These are phyloP conservation scores for Pestalotiopsis sp. DNA, from an alignment of 2,329 filamentous ascomycete species.

Conservation along the genomic window DNA sequence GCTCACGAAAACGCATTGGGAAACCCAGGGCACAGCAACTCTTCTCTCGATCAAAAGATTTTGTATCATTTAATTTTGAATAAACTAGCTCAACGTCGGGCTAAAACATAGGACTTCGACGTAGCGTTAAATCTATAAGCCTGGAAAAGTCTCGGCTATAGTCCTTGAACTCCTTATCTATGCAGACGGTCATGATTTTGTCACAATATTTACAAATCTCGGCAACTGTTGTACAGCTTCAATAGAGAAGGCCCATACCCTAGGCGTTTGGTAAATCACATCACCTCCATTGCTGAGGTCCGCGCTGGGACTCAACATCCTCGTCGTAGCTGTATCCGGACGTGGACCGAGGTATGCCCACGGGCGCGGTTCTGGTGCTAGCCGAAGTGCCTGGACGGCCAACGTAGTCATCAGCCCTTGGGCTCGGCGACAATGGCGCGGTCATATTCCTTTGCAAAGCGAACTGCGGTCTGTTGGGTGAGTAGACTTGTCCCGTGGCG, in stretches of 20 bases:
- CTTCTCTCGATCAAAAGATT: neutral
- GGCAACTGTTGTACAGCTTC: neutral
- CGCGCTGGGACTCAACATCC: slow-evolving; percentile 35
- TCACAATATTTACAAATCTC: neutral
- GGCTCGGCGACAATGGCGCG: slow-evolving; percentile 38
- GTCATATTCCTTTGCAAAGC: slow-evolving; percentile 50
- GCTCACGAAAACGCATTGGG: no score
- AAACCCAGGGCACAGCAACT: no score
- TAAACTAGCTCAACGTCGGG: neutral
- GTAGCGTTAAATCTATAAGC: neutral
- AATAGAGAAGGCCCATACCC: neutral
- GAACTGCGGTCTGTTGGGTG: slow-evolving; percentile 34
- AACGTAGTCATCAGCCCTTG: slow-evolving; percentile 30
- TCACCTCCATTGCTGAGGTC: slow-evolving; percentile 17
- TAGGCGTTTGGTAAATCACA: neutral
- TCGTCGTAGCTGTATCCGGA: slow-evolving; percentile 37
- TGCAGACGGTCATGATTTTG: neutral
- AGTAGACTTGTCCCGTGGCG: slow-evolving; percentile 40
- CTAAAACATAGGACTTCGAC: neutral
- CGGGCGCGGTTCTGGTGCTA: slow-evolving; percentile 25
- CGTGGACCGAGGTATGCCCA: slow-evolving; percentile 23
- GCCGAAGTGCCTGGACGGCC: slow-evolving; percentile 30
- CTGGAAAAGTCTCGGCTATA: neutral
- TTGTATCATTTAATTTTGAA: neutral
- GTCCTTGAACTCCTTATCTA: neutral